These are phyloP conservation scores for Cutaneotrichosporon curvatum DNA, from an alignment of 1,284 basidiomycete species.

Conservation along the genomic window DNA sequence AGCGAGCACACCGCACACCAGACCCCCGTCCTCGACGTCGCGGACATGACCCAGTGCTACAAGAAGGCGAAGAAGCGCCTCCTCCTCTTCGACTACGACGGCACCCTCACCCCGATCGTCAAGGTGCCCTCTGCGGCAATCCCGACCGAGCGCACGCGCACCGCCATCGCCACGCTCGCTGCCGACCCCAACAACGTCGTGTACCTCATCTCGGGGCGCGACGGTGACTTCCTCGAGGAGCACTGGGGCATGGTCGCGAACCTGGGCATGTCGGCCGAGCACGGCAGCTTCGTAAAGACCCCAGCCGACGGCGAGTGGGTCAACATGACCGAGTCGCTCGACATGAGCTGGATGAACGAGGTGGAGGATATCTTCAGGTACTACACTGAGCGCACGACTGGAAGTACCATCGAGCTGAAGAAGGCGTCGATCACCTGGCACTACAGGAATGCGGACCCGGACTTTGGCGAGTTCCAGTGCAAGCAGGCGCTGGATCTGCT, in stretches of 20 bases:
- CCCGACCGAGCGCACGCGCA: constrained; percentile 68
- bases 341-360: constrained; percentile 98
- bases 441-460: constrained; percentile 85
- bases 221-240: constrained; percentile 81
- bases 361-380: constrained; percentile 90
- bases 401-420: constrained; percentile 94
- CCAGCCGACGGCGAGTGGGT: constrained; percentile 64
- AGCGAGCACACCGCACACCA: constrained; percentile 73
- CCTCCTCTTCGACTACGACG: constrained; percentile 95
- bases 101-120: constrained; percentile 94
- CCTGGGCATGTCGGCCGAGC: constrained; percentile 91
- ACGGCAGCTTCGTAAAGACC: constrained; percentile 84
- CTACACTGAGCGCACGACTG: constrained; percentile 91
- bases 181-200: constrained; percentile 81
- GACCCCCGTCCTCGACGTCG: constrained; percentile 74
- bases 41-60: constrained; percentile 61
- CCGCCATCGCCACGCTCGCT: constrained; percentile 64
- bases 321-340: constrained; percentile 82
- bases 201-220: constrained; percentile 97
- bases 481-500: constrained; percentile 93
- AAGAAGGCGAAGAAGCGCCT: constrained; percentile 69
- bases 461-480: constrained; percentile 92
- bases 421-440: constrained; percentile 98
- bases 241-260: constrained; percentile 78
- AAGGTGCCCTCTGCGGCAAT: constrained; percentile 83